Percentiles rank a stretch among this genome's conserved stretches.
Conservation (phyloP, 2,329 filamentous ascomycete species). For the Trichophyton mentagrophytes region DNA sequence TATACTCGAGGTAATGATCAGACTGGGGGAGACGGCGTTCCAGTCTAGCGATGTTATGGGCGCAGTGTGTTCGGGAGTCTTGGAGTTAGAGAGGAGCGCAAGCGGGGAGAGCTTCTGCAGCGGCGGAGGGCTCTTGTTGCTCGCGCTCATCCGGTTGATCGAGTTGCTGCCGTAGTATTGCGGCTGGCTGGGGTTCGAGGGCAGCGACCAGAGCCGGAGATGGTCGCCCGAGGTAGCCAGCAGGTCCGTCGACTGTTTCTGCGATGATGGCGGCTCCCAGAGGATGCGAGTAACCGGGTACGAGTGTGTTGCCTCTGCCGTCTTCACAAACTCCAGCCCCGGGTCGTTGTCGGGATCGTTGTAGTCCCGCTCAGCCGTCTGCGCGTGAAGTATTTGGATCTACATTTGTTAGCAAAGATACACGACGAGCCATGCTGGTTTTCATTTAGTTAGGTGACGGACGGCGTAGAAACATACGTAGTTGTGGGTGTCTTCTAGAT, state of each 20-base stretch:
- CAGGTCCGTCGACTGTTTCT: constrained; percentile 90
- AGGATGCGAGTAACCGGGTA: constrained; percentile 91
- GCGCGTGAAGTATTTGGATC: constrained; percentile 95
- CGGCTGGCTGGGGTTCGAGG: constrained; percentile 40
- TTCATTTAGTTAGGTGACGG: no score
- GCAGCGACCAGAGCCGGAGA: constrained; percentile 83
- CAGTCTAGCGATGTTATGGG: constrained; percentile 93
- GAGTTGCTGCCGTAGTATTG: constrained; percentile 51
- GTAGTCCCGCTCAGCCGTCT: constrained; percentile 54
- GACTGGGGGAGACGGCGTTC: constrained; percentile 91
- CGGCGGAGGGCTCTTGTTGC: constrained; percentile 35
- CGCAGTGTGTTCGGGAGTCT: constrained; percentile 94
- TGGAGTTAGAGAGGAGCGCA: constrained; percentile 89
- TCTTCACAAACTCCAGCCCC: constrained; percentile 77
- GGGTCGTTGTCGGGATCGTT: constrained; percentile 53
- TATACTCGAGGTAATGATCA: constrained; percentile 98
- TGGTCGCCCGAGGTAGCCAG: constrained; percentile 93
- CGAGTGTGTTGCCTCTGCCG: constrained; percentile 92
- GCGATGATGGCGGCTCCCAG: constrained; percentile 89
- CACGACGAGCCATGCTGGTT: no score
- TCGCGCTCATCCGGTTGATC: constrained; percentile 54
- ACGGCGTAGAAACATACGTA: constrained; percentile 54
- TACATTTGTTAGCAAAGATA: constrained; percentile 25
- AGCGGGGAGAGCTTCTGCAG: constrained; percentile 80
- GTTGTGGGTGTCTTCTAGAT: constrained; percentile 94